Percentiles rank a stretch among this genome's conserved stretches.
Conservation (phyloP, 345 rosid genomes). For the Gossypium australe region DNA sequence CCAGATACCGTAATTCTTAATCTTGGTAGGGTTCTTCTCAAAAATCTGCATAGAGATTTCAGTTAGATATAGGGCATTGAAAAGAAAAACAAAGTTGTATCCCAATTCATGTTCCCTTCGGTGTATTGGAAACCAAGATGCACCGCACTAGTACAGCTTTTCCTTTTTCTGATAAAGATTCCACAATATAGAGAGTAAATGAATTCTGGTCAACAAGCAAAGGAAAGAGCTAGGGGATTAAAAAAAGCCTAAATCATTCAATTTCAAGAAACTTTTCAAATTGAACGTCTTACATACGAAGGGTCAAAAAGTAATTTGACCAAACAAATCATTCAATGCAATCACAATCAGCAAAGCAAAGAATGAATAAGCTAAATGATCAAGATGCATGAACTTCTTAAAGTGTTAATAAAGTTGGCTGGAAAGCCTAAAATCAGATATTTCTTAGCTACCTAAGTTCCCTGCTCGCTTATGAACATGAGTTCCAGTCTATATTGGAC, state of each 20-base stretch:
- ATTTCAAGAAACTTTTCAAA: neutral
- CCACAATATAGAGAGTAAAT: neutral
- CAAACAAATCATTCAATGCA: neutral
- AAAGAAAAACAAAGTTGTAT: neutral
- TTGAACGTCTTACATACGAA: neutral
- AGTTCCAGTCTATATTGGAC: neutral
- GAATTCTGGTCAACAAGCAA: neutral
- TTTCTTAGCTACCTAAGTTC: neutral
- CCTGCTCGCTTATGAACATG: neutral
- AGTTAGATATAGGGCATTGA: neutral
- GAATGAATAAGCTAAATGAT: neutral
- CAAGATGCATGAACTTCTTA: neutral
- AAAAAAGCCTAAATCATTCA: neutral
- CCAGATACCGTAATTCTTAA: conserved; percentile 61
- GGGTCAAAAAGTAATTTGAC: neutral
- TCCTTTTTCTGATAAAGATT: neutral
- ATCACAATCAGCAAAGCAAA: neutral
- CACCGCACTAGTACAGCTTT: neutral
- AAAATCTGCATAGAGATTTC: conserved; percentile 30
- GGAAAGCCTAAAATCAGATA: neutral
- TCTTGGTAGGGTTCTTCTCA: conserved; percentile 56
- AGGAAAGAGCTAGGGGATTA: neutral
- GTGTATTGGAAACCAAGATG: neutral
- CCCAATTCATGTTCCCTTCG: neutral
- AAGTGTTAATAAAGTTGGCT: neutral